Evolutionary conservation across 225 moss, liverwort and hornwort species (phyloP), one percentile per base, ranked within the genome.

Genomic region (Physcomitrellopsis africana): DNA sequence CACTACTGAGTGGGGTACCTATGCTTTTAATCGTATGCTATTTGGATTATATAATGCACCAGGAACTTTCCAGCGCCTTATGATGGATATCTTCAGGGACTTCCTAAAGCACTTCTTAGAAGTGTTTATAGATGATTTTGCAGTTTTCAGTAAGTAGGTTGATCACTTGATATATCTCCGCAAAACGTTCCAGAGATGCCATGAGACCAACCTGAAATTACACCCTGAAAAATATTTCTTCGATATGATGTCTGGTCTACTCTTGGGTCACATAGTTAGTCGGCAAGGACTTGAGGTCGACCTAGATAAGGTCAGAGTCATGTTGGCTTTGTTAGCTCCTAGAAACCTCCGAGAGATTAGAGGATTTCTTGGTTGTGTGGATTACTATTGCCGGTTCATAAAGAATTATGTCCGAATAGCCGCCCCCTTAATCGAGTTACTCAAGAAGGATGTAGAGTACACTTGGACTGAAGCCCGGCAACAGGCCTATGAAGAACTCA

Each of bases 191-290:
- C 11, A 16, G 10, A 10, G 55, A 24, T 67, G 73, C 22, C 18
- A 64, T 0, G 64, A 76, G 7, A 70, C 68, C 14, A 13, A 37
- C 58, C 20, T 75, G 0, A 26, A 42, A 22, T 19, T 81, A 5
- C 73, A 67, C 18, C 79, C 72, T 0, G 65, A 15, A 0, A 76
- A 79, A 20, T 61, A 6, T 26, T 76, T 51, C 45, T 41, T 77
- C 20, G 66, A 48, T 0, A 72, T 77, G 65, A 9, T 0, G 1
- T 51, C 27, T 22, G 72, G 77, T 0, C 18, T 68, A 0, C 42
- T 82, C 1, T 47, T 82, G 1, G 81, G 61, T 0, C 41, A 61
- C 9, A 2, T 61, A 7, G 61, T 61, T 1, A 61, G 37, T 26
- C 2, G 1, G 29, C 8, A 17, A 5, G 41, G 37, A n/a, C n/a